A percentile compares a stretch with the other conserved stretches of the same genome.
These are phyloP conservation scores for Xylaria sp. DNA, from an alignment of 2,329 filamentous ascomycete species.

Conservation along the genomic window DNA sequence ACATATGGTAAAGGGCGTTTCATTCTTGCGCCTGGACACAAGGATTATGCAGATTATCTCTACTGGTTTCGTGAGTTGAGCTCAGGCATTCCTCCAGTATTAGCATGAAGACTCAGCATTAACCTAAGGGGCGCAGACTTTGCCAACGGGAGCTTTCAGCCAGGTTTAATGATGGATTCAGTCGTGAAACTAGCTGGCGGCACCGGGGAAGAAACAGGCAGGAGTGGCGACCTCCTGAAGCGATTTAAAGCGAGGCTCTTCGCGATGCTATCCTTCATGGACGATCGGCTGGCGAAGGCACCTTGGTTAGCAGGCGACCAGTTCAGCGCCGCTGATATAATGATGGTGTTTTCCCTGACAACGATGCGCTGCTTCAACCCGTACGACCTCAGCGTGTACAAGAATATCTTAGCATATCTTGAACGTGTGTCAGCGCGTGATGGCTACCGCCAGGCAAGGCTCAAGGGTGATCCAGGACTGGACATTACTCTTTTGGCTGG, in stretches of 20 bases:
- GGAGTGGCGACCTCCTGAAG: conserved; percentile 47
- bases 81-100: not conserved
- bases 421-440: conserved; percentile 56
- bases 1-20: conserved; percentile 31
- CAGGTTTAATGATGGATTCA: conserved; percentile 18
- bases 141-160: conserved; percentile 52
- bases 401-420: conserved; percentile 59
- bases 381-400: conserved; percentile 55
- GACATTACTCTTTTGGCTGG: conserved; percentile 45
- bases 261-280: conserved; percentile 56
- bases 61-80: conserved; percentile 41
- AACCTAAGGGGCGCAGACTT: conserved; percentile 55
- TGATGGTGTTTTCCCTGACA: conserved; percentile 70
- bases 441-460: conserved; percentile 60
- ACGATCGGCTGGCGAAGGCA: conserved; percentile 60
- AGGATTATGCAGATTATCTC: conserved; percentile 35
- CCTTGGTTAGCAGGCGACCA: conserved; percentile 69
- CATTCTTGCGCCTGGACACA: conserved; percentile 24
- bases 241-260: conserved; percentile 51
- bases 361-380: conserved; percentile 67
- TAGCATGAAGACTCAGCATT: not conserved
- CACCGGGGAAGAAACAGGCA: conserved; percentile 33
- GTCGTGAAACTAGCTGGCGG: conserved; percentile 3
- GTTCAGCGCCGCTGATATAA: conserved; percentile 74
- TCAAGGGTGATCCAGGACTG: conserved; percentile 61